Base-by-base conservation (phyloP, 2,329 filamentous ascomycete genomes). In the Verticillium alfalfae region DNA sequence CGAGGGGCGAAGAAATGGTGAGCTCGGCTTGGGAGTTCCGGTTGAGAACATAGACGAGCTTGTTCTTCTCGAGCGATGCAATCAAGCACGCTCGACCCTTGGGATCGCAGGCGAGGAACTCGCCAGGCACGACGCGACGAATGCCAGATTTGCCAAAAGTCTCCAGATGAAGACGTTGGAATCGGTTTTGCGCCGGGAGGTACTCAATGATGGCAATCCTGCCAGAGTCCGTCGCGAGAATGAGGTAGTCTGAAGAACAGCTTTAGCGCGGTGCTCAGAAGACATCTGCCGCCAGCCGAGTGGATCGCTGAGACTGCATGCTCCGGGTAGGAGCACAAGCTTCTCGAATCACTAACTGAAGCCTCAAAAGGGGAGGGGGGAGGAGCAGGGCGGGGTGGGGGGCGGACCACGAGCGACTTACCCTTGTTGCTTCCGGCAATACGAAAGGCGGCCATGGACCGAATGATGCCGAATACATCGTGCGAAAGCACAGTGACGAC, bases 131-230 rank as follows among this genome's bases (percentile, higher is more conserved):
- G 41, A 98, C 94, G 70, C 95, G 88, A 62, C 96, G 88, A 60
- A 98, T 86, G 41, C 95, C 96, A 8, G 95, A 98, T 77, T 99
- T 99, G 68, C 95, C 95, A 74, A 96, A 99, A 0, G 96, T 99
- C 79, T 99, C 96, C 61, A 97, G 85, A 71, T 98, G 95, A 66
- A 98, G 85, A 56, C 92, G 88, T 69, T 88, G 88, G 76, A 99
- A 97, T 57, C 88, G 87, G 74, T 97, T 97, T 74, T 93, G 88
- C 18, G 90, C 85, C 15, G 91, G 89, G 39, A 94, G 79, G 75
- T 97, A 99, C 77, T 97, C 94, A 73, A 98, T 83, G 69, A 98
- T 93, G 31, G 94, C 89, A 70, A 99, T 94, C 57, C 95, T 91
- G 66, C 95, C 95, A 34, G 95, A 98, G 78, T 99, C 95, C 57